These are phyloP conservation scores for Fonsecaea erecta DNA, from an alignment of 2,329 filamentous ascomycete genomes.

Conservation along the genomic window DNA sequence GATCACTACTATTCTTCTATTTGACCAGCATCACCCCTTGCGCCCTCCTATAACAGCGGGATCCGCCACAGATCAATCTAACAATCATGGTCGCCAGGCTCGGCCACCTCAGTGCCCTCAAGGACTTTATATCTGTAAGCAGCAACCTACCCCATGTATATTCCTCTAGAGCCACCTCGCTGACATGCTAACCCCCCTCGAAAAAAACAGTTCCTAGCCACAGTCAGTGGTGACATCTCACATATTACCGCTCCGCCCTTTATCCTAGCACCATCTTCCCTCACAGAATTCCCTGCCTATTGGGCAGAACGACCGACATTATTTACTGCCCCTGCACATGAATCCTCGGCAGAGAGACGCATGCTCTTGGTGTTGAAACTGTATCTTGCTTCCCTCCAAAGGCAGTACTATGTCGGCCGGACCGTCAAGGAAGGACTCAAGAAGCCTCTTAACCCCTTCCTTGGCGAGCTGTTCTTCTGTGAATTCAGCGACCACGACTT, in stretches of 20 bases:
- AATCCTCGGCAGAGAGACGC: constrained; percentile 79
- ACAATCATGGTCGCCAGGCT: constrained; percentile 32
- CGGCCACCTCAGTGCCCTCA: constrained; percentile 37
- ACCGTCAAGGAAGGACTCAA: constrained; percentile 35
- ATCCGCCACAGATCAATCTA: not conserved
- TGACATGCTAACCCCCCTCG: not conserved
- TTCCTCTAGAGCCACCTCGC: not conserved
- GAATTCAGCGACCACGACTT: constrained; percentile 32
- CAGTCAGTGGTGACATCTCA: constrained; percentile 80
- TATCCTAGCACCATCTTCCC: constrained; percentile 35
- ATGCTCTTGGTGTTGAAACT: constrained; percentile 87
- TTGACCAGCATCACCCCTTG: not conserved
- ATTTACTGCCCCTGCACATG: constrained; percentile 79
- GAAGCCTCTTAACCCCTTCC: constrained; percentile 38
- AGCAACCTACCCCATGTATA: not conserved
- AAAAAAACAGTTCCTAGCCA: constrained; percentile 68
- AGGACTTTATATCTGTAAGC: constrained; percentile 40
- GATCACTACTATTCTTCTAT: not conserved
- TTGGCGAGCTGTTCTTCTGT: constrained; percentile 38
- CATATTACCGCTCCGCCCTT: constrained; percentile 69
- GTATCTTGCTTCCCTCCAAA: constrained; percentile 92
- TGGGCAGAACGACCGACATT: constrained; percentile 79
- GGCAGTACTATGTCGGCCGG: constrained; percentile 62
- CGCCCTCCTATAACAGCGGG: not conserved
- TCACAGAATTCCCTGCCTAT: constrained; percentile 58